A percentile compares a stretch with the other conserved stretches of the same genome.
These are phyloP conservation scores for Aureobasidium namibiae DNA, from an alignment of 2,329 filamentous ascomycete species.

Conservation along the genomic window DNA sequence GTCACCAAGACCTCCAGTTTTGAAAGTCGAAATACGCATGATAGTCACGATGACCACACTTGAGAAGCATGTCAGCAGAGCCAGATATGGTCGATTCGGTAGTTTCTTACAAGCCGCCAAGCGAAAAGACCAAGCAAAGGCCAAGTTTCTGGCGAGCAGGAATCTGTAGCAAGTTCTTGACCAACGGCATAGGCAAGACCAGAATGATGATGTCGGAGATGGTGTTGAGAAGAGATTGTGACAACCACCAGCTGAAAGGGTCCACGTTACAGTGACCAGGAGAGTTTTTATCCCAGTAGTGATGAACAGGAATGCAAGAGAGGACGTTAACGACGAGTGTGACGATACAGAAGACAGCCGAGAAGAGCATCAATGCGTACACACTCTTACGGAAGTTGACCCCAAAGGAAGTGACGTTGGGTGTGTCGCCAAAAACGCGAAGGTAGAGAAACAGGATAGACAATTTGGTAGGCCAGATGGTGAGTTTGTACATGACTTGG, in stretches of 20 bases:
- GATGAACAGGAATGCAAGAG: constrained; percentile 25
- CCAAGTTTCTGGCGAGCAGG: constrained; percentile 19
- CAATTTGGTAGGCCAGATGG: constrained; percentile 12
- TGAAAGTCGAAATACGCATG: constrained; percentile 18
- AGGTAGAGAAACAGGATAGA: constrained; percentile 12
- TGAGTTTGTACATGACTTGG: constrained; percentile 9
- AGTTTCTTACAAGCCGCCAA: constrained; percentile 22
- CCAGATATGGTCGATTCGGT: background rate
- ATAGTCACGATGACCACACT: constrained; percentile 21
- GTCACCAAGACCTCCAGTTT: constrained; percentile 11
- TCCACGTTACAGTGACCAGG: constrained; percentile 24
- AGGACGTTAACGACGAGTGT: constrained; percentile 26
- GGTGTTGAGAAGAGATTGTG: constrained; percentile 18
- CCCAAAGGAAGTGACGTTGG: constrained; percentile 34
- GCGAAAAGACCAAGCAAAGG: constrained; percentile 21
- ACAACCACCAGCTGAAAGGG: constrained; percentile 18
- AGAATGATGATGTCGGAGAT: constrained; percentile 23
- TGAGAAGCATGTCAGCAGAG: constrained; percentile 2
- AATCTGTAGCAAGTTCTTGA: constrained; percentile 20
- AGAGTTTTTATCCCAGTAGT: constrained; percentile 26
- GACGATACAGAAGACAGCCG: constrained; percentile 22
- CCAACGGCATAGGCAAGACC: constrained; percentile 21
- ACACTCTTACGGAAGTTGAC: constrained; percentile 21
- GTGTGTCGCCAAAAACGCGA: constrained; percentile 37
- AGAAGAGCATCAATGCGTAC: constrained; percentile 21